These are phyloP conservation scores for Fibroporia radiculosa DNA, from an alignment of 768 basidiomycete species.

Conservation along the genomic window DNA sequence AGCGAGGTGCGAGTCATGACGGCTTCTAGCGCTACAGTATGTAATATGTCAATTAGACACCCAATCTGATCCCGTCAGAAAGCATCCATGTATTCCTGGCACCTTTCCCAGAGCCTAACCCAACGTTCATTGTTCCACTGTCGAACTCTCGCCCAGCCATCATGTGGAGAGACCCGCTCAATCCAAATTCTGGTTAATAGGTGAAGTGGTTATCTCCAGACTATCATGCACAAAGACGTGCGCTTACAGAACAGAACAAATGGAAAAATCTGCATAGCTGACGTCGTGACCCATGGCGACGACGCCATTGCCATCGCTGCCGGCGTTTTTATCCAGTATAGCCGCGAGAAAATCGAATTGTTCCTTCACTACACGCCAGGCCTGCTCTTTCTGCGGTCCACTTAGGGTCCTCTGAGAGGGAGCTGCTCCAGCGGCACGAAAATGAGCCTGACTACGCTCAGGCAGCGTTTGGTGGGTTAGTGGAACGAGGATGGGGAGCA, in stretches of 20 bases:
- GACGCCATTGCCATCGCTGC: conserved; percentile 51
- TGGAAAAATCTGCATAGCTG: conserved; percentile 66
- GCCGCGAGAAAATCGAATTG: conserved; percentile 60
- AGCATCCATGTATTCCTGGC: conserved; percentile 63
- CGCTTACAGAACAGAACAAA: conserved; percentile 53
- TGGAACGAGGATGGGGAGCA: conserved; percentile 65
- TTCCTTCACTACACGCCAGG: conserved; percentile 56
- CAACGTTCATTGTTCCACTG: conserved; percentile 68
- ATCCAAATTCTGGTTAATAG: conserved; percentile 45
- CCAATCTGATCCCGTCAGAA: conserved; percentile 11
- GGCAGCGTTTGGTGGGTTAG: conserved; percentile 56
- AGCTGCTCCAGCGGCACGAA: conserved; percentile 21
- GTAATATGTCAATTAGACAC: background rate
- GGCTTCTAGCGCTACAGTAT: conserved; percentile 5
- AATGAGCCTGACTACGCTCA: conserved; percentile 45
- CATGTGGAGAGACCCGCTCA: conserved; percentile 62
- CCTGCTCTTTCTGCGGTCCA: conserved; percentile 49
- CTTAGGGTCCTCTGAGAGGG: conserved; percentile 15
- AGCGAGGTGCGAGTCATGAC: no score
- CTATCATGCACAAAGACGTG: background rate
- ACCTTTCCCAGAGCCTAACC: conserved; percentile 53
- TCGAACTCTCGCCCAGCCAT: conserved; percentile 63
- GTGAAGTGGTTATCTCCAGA: background rate
- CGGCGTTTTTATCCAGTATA: conserved; percentile 60
- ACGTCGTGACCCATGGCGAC: conserved; percentile 61